A percentile compares a stretch with the other conserved stretches of the same genome.
Conservation (phyloP, 305 asterid species). For the Ajuga reptans region DNA sequence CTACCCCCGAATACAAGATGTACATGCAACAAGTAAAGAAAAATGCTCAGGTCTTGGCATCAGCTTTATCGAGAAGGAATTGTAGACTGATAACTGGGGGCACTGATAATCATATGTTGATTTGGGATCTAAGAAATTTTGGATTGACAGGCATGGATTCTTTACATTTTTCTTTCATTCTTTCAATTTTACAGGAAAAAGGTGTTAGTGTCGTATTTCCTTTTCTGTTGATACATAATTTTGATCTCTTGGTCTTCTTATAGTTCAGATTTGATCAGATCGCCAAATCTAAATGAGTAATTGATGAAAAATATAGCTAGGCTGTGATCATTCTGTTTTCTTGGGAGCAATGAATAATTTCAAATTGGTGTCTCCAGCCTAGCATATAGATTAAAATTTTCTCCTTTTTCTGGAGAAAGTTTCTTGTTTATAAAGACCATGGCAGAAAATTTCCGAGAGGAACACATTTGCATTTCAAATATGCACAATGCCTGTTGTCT, state of each 20-base stretch:
- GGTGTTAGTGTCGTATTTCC: background rate
- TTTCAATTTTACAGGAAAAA: background rate
- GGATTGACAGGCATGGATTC: conserved; percentile 62
- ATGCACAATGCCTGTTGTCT: background rate
- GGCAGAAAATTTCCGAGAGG: background rate
- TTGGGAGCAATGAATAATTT: background rate
- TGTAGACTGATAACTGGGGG: conserved; percentile 88
- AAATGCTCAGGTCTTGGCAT: conserved; percentile 74
- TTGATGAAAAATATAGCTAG: background rate
- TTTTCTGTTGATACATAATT: background rate
- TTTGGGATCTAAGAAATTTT: conserved; percentile 85
- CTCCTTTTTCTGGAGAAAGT: background rate
- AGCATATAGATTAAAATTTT: no score
- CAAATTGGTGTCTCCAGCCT: background rate
- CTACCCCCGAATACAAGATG: conserved; percentile 70
- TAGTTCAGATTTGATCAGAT: background rate
- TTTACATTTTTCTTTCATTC: background rate
- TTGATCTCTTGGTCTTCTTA: background rate
- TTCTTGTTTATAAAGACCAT: background rate
- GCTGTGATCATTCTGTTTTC: background rate
- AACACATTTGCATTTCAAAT: background rate
- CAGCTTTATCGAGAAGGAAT: conserved; percentile 60
- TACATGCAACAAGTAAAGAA: conserved; percentile 95
- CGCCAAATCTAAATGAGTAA: background rate
- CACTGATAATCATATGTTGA: conserved; percentile 85